Conservation (phyloP, 2,329 filamentous ascomycete genomes). For the Aspergillus tanneri region DNA sequence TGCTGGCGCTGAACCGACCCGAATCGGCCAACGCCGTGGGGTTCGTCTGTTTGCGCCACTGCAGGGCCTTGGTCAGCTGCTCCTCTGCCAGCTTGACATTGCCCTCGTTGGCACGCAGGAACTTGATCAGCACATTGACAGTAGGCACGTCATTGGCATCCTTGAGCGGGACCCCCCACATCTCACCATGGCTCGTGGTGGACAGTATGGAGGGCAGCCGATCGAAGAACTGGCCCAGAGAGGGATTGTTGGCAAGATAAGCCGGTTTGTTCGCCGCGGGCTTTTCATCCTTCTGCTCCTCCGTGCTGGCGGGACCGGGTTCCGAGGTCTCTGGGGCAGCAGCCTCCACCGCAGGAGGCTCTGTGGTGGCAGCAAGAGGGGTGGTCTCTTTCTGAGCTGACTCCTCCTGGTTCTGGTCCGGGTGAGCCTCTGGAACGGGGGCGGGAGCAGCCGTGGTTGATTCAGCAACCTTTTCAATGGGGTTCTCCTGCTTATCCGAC, state of each 20-base stretch:
- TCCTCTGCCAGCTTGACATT: slow-evolving; percentile 71
- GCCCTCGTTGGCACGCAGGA: slow-evolving; percentile 82
- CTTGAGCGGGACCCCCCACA: slow-evolving; percentile 78
- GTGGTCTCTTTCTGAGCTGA: slow-evolving; percentile 7
- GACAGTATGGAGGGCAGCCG: slow-evolving; percentile 59
- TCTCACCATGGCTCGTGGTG: slow-evolving; percentile 65
- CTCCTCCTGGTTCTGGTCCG: slow-evolving; percentile 12
- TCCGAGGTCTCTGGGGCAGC: no score
- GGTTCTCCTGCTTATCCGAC: slow-evolving; percentile 8
- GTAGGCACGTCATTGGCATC: slow-evolving; percentile 64
- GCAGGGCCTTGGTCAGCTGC: slow-evolving; percentile 74
- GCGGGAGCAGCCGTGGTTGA: background rate
- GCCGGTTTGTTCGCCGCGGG: slow-evolving; percentile 23
- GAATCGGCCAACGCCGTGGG: slow-evolving; percentile 65
- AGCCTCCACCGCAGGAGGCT: slow-evolving; percentile 11
- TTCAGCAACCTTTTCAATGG: background rate
- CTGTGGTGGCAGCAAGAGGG: background rate
- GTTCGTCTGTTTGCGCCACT: slow-evolving; percentile 77
- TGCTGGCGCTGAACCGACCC: slow-evolving; percentile 62
- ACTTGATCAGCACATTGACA: slow-evolving; percentile 86
- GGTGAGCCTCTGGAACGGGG: slow-evolving; percentile 6
- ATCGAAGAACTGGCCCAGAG: slow-evolving; percentile 58
- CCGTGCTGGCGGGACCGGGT: no score
- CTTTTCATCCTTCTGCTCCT: slow-evolving; percentile 27
- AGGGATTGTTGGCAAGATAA: slow-evolving; percentile 38